Conservation (phyloP, 139 green algal genomes). For the Chlorella sp. region DNA sequence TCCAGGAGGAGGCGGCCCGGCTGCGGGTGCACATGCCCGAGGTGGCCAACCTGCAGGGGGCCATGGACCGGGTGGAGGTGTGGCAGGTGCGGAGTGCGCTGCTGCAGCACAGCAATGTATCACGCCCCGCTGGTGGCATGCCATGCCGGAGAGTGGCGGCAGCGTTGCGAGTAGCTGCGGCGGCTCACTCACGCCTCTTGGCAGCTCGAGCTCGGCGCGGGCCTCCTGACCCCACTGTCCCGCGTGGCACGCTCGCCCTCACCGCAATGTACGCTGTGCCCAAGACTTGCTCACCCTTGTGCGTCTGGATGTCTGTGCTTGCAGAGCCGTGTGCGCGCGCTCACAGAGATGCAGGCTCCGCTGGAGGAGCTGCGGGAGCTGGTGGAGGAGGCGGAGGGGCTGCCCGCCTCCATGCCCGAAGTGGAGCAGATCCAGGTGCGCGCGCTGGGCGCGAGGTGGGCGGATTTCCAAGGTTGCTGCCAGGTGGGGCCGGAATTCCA, state of each 20-base stretch:
- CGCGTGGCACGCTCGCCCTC: no score
- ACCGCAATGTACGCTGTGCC: no score
- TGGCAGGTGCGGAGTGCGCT: constrained; percentile 36
- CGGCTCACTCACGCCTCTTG: no score
- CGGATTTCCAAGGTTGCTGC: no score
- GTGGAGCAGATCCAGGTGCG: constrained; percentile 30
- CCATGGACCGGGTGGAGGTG: constrained; percentile 49
- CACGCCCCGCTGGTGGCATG: no score
- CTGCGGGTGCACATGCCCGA: constrained; percentile 51
- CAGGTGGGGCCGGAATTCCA: no score
- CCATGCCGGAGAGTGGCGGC: no score
- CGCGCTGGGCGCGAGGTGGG: background rate
- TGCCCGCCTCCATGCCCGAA: constrained; percentile 50
- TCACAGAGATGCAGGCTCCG: constrained; percentile 22
- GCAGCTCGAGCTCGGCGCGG: no score
- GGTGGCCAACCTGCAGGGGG: constrained; percentile 22
- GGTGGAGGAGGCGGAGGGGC: constrained; percentile 30
- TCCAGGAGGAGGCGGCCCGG: constrained; percentile 37
- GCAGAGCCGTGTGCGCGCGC: constrained; percentile 27
- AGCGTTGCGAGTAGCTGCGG: no score
- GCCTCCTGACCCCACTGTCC: no score
- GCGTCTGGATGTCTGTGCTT: no score
- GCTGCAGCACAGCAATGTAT: no score
- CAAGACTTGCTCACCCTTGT: background rate
- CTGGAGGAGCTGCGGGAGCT: constrained; percentile 44